phyloP scores from a whole-genome alignment of 441 rosid species.

The Metrosideros polymorpha region DNA sequence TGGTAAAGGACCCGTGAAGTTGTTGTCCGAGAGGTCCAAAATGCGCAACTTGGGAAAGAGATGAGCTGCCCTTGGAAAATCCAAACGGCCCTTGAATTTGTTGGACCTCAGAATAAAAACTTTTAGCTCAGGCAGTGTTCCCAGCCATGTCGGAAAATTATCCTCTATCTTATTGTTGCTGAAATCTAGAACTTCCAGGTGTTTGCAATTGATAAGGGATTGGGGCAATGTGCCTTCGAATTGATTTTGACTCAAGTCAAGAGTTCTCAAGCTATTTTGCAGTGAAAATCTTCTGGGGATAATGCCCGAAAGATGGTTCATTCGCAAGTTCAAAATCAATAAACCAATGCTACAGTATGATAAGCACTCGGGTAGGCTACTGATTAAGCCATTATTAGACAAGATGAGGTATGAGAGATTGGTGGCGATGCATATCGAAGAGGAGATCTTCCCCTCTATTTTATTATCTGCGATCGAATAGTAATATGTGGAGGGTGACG shows the following conservation, averaged over 20 bases:
- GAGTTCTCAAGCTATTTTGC: not conserved
- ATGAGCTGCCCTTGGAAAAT: not conserved
- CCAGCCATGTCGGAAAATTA: not conserved
- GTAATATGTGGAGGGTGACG: not conserved
- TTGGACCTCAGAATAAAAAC: not conserved
- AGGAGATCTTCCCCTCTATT: not conserved
- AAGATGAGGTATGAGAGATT: not conserved
- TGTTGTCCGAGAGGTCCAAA: not conserved
- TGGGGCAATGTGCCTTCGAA: not conserved
- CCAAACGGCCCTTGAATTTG: not conserved
- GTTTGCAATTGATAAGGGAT: not conserved
- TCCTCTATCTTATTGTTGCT: not conserved
- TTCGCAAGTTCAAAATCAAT: not conserved
- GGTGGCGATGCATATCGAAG: not conserved
- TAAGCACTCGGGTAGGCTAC: not conserved
- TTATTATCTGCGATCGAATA: not conserved
- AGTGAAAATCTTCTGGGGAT: not conserved
- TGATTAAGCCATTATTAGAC: not conserved
- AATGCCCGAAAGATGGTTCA: not conserved
- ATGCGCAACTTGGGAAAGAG: not conserved
- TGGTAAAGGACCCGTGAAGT: not conserved
- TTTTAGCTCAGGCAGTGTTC: not conserved
- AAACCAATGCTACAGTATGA: not conserved
- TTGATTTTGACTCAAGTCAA: not conserved
- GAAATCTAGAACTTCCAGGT: not conserved